Conservation (phyloP, 2,329 filamentous ascomycete species). For the Coniella lustricola region DNA sequence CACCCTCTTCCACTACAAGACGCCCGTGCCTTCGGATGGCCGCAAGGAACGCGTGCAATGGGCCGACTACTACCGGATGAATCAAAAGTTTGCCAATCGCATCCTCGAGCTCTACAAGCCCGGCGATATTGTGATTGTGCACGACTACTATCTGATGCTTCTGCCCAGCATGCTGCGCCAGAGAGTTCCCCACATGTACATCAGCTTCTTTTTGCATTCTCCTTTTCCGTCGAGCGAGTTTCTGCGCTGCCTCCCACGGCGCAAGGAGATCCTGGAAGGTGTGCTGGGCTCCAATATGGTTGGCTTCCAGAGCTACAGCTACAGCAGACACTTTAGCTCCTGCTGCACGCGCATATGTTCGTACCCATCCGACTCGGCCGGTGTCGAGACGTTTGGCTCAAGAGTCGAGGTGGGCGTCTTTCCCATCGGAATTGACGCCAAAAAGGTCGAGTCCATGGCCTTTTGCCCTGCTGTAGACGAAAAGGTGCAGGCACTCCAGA, state of each 20-base stretch:
- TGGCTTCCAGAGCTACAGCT: conserved; percentile 92
- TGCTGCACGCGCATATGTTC: conserved; percentile 87
- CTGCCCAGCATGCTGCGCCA: conserved; percentile 85
- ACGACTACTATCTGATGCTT: conserved; percentile 90
- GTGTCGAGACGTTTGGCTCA: conserved; percentile 81
- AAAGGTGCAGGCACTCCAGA: conserved; percentile 64
- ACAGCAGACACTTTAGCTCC: conserved; percentile 88
- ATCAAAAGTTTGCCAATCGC: conserved; percentile 82
- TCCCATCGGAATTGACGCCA: conserved; percentile 89
- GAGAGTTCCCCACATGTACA: conserved; percentile 79
- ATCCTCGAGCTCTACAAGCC: conserved; percentile 87
- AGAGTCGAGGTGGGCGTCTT: conserved; percentile 90
- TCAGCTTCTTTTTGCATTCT: conserved; percentile 89
- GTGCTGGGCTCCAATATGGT: conserved; percentile 87
- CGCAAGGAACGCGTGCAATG: conserved; percentile 75
- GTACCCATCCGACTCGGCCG: conserved; percentile 79
- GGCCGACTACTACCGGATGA: conserved; percentile 90
- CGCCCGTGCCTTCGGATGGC: conserved; percentile 82
- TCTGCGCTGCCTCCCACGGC: conserved; percentile 75
- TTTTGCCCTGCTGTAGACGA: conserved; percentile 65
- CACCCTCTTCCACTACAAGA: conserved; percentile 92
- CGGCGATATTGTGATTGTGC: conserved; percentile 85
- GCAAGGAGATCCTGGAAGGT: conserved; percentile 86
- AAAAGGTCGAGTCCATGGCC: conserved; percentile 66
- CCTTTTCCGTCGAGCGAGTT: conserved; percentile 97